These are phyloP conservation scores for Erigeron canadensis DNA, from an alignment of 129 eudicot genomes.

Conservation along the genomic window DNA sequence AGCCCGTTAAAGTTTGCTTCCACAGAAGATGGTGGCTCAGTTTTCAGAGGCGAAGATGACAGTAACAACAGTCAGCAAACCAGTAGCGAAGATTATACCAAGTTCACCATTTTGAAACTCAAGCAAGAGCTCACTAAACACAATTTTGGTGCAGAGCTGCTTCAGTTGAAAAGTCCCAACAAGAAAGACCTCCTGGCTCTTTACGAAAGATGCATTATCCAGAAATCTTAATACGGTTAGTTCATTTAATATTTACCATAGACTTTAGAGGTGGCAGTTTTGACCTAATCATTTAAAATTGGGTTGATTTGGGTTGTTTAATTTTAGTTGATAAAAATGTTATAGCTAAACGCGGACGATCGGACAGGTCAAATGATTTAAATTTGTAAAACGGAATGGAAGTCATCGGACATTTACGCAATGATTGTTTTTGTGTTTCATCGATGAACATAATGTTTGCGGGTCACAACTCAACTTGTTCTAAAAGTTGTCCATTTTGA, in stretches of 20 bases:
- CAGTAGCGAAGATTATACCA: conserved; percentile 66
- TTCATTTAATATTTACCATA: conserved; percentile 3
- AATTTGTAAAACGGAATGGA: background rate
- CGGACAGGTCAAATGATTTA: background rate
- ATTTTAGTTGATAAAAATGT: background rate
- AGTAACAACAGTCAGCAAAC: conserved; percentile 49
- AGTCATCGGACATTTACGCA: background rate
- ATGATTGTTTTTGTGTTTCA: no score
- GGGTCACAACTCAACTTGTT: background rate
- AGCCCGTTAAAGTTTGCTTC: conserved; percentile 50
- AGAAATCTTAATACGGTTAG: conserved; percentile 43
- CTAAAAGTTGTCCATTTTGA: background rate
- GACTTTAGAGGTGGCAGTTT: background rate
- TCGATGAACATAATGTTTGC: background rate
- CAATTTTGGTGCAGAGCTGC: conserved; percentile 83
- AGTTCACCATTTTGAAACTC: conserved; percentile 66
- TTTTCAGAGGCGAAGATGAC: conserved; percentile 55
- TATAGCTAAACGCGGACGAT: background rate
- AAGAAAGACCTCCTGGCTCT: conserved; percentile 85
- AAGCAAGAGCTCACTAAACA: conserved; percentile 83
- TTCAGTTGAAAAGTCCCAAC: conserved; percentile 62
- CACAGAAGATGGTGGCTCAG: conserved; percentile 86
- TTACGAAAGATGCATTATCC: conserved; percentile 71
- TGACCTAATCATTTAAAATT: background rate
- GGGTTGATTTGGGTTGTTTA: conserved; percentile 5